phyloP scores from a whole-genome alignment of 176 grass and related monocot species.

The Phyllostachys edulis region DNA sequence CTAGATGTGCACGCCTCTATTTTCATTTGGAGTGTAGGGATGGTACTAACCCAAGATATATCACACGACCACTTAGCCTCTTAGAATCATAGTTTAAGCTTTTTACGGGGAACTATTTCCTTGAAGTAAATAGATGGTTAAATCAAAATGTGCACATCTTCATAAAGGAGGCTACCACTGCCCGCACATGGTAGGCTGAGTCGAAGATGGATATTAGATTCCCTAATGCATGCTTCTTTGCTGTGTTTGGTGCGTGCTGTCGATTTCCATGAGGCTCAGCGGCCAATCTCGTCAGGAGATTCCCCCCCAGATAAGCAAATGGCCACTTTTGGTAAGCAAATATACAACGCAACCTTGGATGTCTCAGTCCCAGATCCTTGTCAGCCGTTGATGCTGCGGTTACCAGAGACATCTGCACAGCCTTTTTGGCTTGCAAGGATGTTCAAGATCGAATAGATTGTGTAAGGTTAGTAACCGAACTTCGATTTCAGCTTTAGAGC shows the following conservation, averaged over 20 bases:
- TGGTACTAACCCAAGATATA: conserved; percentile 12
- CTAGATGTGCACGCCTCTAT: not conserved
- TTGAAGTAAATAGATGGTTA: not conserved
- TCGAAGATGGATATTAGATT: conserved; percentile 38
- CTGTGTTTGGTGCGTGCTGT: conserved; percentile 13
- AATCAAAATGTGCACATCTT: conserved; percentile 12
- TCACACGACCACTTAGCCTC: not conserved
- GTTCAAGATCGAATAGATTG: not conserved
- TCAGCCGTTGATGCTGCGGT: conserved; percentile 20
- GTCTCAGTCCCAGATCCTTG: not conserved
- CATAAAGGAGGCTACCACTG: conserved; percentile 26
- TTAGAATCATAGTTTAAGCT: not conserved
- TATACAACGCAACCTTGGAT: conserved; percentile 11
- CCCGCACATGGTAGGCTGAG: conserved; percentile 24
- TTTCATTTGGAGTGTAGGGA: not conserved
- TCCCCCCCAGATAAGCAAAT: no score
- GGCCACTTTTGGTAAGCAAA: conserved; percentile 16
- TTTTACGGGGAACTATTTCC: not conserved
- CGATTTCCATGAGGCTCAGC: conserved; percentile 18
- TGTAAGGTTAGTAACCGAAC: not conserved
- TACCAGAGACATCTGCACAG: not conserved
- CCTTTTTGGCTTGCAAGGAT: not conserved
- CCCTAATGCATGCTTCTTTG: conserved; percentile 36
- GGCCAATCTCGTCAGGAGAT: no score
- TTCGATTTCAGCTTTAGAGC: not conserved